phyloP scores from a whole-genome alignment of 1,284 basidiomycete species.

The Tylopilus sp. region DNA sequence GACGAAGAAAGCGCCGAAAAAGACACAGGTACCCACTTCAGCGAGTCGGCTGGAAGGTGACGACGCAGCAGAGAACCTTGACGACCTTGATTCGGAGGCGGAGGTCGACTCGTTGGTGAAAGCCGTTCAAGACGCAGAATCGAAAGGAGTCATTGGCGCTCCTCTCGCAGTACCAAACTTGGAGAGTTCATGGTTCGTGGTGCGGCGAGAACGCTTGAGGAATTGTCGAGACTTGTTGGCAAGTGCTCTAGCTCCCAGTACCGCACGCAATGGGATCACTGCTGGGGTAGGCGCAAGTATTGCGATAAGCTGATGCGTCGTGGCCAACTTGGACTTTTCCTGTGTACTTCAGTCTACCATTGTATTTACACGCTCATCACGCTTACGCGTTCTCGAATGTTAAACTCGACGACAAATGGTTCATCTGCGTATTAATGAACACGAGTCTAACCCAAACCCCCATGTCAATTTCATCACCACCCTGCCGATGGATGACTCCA shows the following conservation, averaged over 20 bases:
- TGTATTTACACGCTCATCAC: neutral
- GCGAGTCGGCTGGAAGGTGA: constrained; percentile 48
- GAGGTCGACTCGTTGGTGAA: constrained; percentile 59
- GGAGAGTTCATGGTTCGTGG: constrained; percentile 66
- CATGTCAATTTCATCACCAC: constrained; percentile 71
- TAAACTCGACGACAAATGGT: constrained; percentile 48
- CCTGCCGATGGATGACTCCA: constrained; percentile 41
- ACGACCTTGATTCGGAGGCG: constrained; percentile 76
- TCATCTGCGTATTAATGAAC: constrained; percentile 65
- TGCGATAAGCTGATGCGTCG: constrained; percentile 15
- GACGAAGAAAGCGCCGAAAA: constrained; percentile 58
- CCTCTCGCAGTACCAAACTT: constrained; percentile 50
- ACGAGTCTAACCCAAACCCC: constrained; percentile 67
- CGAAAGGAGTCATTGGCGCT: constrained; percentile 46
- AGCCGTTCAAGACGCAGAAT: constrained; percentile 52
- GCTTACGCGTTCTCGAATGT: constrained; percentile 3
- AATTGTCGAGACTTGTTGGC: constrained; percentile 65
- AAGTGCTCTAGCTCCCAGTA: constrained; percentile 44
- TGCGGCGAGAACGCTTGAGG: constrained; percentile 64
- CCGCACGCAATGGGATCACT: constrained; percentile 26
- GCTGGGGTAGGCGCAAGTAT: constrained; percentile 19
- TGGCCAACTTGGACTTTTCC: neutral
- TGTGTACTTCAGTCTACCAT: neutral
- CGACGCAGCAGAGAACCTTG: constrained; percentile 68
- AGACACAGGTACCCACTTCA: constrained; percentile 42